phyloP scores from a whole-genome alignment of 805 yeast genomes.

The Grigorovia transvaalensis region DNA sequence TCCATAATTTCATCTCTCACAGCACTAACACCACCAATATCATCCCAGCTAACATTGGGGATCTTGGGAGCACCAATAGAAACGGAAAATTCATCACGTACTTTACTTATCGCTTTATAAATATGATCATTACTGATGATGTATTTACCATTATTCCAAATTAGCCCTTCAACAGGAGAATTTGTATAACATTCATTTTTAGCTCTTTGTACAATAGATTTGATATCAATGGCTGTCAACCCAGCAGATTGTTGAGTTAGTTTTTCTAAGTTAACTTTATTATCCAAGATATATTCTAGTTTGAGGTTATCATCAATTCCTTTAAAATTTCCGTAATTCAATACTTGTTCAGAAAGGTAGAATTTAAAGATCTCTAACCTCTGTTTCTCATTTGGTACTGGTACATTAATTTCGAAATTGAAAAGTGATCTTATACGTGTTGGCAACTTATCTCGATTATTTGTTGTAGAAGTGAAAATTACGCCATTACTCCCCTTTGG shows the following conservation, averaged over 20 bases:
- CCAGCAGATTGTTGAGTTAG: constrained; percentile 89
- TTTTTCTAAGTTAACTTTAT: constrained; percentile 37
- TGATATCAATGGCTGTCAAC: constrained; percentile 71
- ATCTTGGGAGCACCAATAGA: constrained; percentile 95
- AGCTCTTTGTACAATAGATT: constrained; percentile 59
- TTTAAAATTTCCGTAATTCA: constrained; percentile 5
- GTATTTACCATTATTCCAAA: constrained; percentile 21
- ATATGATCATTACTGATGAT: constrained; percentile 42
- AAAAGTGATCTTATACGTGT: constrained; percentile 55
- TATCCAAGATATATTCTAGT: constrained; percentile 1
- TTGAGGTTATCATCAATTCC: neutral
- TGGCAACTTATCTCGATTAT: constrained; percentile 59
- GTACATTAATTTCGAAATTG: constrained; percentile 65
- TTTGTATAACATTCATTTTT: constrained; percentile 37
- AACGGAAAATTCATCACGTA: constrained; percentile 81
- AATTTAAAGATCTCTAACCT: constrained; percentile 51
- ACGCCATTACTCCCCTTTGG: constrained; percentile 15
- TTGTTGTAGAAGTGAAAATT: constrained; percentile 55
- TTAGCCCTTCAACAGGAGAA: constrained; percentile 20
- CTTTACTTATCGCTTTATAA: constrained; percentile 50
- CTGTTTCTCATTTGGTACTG: constrained; percentile 73
- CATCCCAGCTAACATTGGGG: constrained; percentile 94
- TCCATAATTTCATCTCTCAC: constrained; percentile 90
- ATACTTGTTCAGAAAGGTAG: constrained; percentile 31
- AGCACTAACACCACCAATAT: constrained; percentile 87